These are phyloP conservation scores for Tylopilus felleus DNA, from an alignment of 768 basidiomycete species.

Conservation along the genomic window DNA sequence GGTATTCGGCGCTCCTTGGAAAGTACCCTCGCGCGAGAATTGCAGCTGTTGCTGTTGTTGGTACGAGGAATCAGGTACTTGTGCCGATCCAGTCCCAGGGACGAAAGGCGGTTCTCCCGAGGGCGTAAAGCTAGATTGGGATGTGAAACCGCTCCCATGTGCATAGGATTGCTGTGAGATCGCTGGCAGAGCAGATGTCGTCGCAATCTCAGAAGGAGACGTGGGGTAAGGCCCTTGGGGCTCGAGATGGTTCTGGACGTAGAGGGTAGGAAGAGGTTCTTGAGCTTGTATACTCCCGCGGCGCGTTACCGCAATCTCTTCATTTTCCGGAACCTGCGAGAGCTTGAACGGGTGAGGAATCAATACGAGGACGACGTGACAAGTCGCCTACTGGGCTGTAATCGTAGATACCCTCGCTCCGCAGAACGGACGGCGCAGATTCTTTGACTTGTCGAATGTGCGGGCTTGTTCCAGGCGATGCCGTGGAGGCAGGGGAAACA, in stretches of 20 bases:
- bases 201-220: slow-evolving; percentile 16
- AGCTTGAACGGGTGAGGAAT: slow-evolving; percentile 12
- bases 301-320: slow-evolving; percentile 20
- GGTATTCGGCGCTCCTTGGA: slow-evolving; percentile 9
- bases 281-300: slow-evolving; percentile 26
- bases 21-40: slow-evolving; percentile 19
- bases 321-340: slow-evolving; percentile 22
- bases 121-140: slow-evolving; percentile 11
- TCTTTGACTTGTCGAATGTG: slow-evolving; percentile 27
- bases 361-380: background rate
- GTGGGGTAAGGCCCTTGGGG: slow-evolving; percentile 14
- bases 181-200: slow-evolving; percentile 15
- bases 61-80: slow-evolving; percentile 13
- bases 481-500: slow-evolving; percentile 43
- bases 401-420: slow-evolving; percentile 26
- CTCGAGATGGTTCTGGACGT: slow-evolving; percentile 18
- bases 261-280: slow-evolving; percentile 24
- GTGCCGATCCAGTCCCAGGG: slow-evolving; percentile 11
- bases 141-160: slow-evolving; percentile 8
- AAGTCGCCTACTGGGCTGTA: slow-evolving; percentile 22
- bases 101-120: slow-evolving; percentile 17
- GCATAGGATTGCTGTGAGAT: slow-evolving; percentile 20
- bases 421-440: slow-evolving; percentile 18
- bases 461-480: slow-evolving; percentile 39
- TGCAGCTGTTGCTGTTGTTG: slow-evolving; percentile 14